Base-by-base conservation (phyloP, 139 green algal species). In the Edaphochlamys debaryana region DNA sequence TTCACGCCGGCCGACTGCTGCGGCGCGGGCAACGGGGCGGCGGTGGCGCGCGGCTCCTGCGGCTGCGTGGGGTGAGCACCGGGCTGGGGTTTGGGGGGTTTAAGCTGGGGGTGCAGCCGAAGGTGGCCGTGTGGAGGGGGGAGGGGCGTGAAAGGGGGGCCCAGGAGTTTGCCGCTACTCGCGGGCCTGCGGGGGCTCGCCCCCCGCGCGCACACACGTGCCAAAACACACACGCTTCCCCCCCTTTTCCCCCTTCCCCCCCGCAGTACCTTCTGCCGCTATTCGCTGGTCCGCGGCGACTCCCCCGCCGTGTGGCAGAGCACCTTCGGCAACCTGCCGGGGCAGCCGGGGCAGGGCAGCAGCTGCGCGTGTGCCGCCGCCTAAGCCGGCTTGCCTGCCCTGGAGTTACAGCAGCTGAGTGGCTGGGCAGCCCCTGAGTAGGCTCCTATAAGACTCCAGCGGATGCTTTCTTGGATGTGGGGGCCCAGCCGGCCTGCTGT, bases 61-160 rank as follows among this genome's bases (percentile, higher is more conserved):
- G 77, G 77, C 77, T 83, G 77, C 77, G 41, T 83, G 32, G 77
- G 76, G 76, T 82, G 29, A 72, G 76, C 34, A 8, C 34, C 8
- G 1, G 48, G 34, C 2, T 8, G 9, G 30, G 30, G 48, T 11
- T 54, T 54, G 15, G 52, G 52, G 13, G 52, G 20, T 15, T 4
- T 25, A 29, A 29, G 52, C 4, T 15, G 52, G 52, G 52, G 52
- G 52, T 23, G 48, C 11, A 9, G 15, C 15, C 11, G 48, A 9
- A 54, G 9, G 48, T 54, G 9, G 9, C 9, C 48, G 48, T 54
- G 48, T 54, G 48, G 48, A 15, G 11, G 9, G 48, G 48, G 48
- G 9, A 15, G 11, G 48, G 11, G 15, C 15, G 48, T 23, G 48
- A 9, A 23, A 23, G 48, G 48, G 48, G 48, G 15, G 15, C 15